Conservation (phyloP, 495 filamentous ascomycete genomes). For the Podospora pseudoanserina region DNA sequence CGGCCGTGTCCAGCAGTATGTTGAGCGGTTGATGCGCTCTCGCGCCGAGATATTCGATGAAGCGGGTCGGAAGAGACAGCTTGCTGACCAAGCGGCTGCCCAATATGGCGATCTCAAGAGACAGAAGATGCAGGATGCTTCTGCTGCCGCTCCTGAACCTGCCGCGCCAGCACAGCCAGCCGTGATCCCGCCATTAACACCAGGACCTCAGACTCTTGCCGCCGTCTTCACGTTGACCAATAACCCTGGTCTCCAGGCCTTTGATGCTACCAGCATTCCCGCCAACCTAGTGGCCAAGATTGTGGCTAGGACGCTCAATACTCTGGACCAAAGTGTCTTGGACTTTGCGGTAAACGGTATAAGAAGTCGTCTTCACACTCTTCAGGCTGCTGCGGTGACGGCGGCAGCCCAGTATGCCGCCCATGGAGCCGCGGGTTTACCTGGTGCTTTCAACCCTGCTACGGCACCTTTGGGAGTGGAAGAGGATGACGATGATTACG, state of each 20-base stretch:
- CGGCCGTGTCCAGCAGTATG: conserved; percentile 72
- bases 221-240: conserved; percentile 80
- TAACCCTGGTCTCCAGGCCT: conserved; percentile 66
- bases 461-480: conserved; percentile 52
- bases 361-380: conserved; percentile 37
- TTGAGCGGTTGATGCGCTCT: conserved; percentile 71
- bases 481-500: conserved; percentile 83
- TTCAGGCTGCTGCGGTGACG: conserved; percentile 23
- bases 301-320: conserved; percentile 62
- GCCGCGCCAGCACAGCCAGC: conserved; percentile 28
- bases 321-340: conserved; percentile 59
- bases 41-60: conserved; percentile 74
- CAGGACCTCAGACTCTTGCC: conserved; percentile 70
- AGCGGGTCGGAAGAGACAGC: conserved; percentile 67
- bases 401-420: conserved; percentile 11
- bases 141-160: conserved; percentile 17
- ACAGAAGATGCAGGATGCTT: conserved; percentile 30
- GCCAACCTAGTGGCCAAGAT: conserved; percentile 71
- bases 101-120: conserved; percentile 45
- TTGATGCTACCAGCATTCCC: conserved; percentile 78
- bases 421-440: neutral
- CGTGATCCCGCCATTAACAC: conserved; percentile 61
- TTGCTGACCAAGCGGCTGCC: conserved; percentile 64
- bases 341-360: conserved; percentile 61
- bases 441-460: conserved; percentile 43